These are phyloP conservation scores for Ascochyta viciae-villosae DNA, from an alignment of 2,329 filamentous ascomycete genomes.

Conservation along the genomic window DNA sequence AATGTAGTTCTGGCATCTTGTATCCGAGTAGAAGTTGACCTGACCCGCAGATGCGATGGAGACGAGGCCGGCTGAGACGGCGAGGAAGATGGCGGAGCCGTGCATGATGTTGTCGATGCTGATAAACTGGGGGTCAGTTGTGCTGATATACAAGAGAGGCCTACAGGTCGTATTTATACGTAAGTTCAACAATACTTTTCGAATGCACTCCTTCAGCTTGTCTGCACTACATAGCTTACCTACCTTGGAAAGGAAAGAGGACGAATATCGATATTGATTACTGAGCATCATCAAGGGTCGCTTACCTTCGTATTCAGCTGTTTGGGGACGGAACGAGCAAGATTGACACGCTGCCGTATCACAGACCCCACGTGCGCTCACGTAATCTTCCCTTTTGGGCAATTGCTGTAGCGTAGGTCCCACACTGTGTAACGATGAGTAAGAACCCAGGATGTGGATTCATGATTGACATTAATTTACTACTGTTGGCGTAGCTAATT, in stretches of 20 bases:
- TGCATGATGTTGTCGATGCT: constrained; percentile 2
- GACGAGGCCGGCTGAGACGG: constrained; percentile 9
- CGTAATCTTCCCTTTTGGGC: not conserved
- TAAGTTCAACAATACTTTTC: too few relatives aligned
- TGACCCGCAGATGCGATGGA: constrained; percentile 21
- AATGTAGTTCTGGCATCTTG: constrained; percentile 27
- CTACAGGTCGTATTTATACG: too few relatives aligned
- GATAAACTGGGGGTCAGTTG: not conserved
- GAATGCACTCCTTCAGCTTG: not conserved
- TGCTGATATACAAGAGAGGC: not conserved
- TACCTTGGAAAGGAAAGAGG: too few relatives aligned
- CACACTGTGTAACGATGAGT: not conserved
- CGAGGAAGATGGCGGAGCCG: constrained; percentile 8
- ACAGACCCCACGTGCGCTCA: not conserved
- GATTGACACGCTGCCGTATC: not conserved
- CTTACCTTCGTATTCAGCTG: not conserved
- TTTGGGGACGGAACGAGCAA: not conserved
- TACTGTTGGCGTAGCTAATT: too few relatives aligned
- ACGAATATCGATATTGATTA: not conserved
- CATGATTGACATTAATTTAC: not conserved
- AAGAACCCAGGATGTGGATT: not conserved
- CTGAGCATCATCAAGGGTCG: not conserved
- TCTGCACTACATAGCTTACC: not conserved
- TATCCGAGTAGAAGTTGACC: constrained; percentile 30
- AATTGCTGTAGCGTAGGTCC: not conserved